These are phyloP conservation scores for Orbilia brochopaga DNA, from an alignment of 2,329 filamentous ascomycete genomes.

Conservation along the genomic window DNA sequence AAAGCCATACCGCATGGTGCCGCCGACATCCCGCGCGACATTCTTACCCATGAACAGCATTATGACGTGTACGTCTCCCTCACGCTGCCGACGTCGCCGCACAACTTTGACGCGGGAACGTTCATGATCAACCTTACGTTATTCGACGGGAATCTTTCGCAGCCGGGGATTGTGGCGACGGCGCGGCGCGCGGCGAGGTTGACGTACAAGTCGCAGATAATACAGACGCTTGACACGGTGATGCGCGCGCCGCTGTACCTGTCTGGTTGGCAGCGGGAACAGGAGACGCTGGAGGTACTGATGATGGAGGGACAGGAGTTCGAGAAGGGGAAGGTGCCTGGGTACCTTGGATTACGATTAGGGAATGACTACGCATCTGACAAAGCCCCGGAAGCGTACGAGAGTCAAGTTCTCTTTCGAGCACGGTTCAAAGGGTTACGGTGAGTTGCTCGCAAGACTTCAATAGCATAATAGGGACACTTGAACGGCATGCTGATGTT, in stretches of 20 bases:
- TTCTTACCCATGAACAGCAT: constrained; percentile 72
- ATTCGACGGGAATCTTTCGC: constrained; percentile 59
- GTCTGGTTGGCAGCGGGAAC: constrained; percentile 43
- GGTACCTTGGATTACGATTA: constrained; percentile 19
- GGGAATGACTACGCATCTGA: constrained; percentile 31
- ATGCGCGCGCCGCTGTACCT: constrained; percentile 52
- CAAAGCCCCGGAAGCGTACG: constrained; percentile 51
- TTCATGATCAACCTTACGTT: constrained; percentile 90
- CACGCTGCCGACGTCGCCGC: constrained; percentile 75
- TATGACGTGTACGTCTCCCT: constrained; percentile 84
- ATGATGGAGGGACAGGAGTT: constrained; percentile 50
- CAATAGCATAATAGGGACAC: neutral
- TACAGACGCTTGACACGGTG: constrained; percentile 57
- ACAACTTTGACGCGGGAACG: constrained; percentile 80
- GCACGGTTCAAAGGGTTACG: constrained; percentile 57
- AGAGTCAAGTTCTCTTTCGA: constrained; percentile 48
- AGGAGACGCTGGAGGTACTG: constrained; percentile 50
- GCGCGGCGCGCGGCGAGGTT: constrained; percentile 78
- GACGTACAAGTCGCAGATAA: constrained; percentile 75
- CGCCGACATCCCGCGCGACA: constrained; percentile 60
- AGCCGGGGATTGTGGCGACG: constrained; percentile 63
- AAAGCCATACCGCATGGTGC: constrained; percentile 62
- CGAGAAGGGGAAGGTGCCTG: constrained; percentile 23
- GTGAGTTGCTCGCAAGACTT: constrained; percentile 66
- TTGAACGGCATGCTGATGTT: neutral